Evolutionary conservation across 805 yeast species (phyloP), one percentile per base, ranked within the genome.

Genomic region (Zygosaccharomyces bailii): DNA sequence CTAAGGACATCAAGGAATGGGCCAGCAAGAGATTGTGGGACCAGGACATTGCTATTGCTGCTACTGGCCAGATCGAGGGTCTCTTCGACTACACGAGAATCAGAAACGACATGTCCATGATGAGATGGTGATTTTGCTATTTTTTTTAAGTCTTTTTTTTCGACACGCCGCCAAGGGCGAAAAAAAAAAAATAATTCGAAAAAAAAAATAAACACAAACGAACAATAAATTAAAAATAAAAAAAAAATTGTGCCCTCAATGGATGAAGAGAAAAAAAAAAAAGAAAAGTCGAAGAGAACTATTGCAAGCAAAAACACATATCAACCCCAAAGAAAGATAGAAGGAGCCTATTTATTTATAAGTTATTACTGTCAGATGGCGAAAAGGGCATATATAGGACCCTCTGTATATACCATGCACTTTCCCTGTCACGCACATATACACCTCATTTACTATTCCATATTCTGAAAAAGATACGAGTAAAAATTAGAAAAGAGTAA

Each of bases 91-190:
- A 86, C 80, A 75, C 73, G 79, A 82, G 91, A 80, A 72, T 80
- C 68, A 84, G 95, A 82, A 83, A 82, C 71, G 90, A 84, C 62
- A 86, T 86, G 89, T 79, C 93, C 61, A 78, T 84, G 86, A 74
- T 84, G 82, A 85, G 95, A 84, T 79, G 84, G 84, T 79, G 66
- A 67, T 50, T 21, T 37, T 44, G 31, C 35, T 16, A n/a, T 13
- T 21, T 3, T 32, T 4, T 32, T 10, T 32, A 9, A 11, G 11
- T 32, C 9, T 10, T 32, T 16, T 32, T 32, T 16, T 32, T 32
- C 10, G n/a, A 10, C 17, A 13, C 16, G 19, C 25, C 25, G 5
- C 25, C 8, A 21, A 21, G 9, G 25, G 5, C 9, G 25, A 21
- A 21, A 21, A 21, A 5, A 6, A 9, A 21, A 21, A 21, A 21